phyloP scores from a whole-genome alignment of 129 eudicot species.

The Logfia minima region DNA sequence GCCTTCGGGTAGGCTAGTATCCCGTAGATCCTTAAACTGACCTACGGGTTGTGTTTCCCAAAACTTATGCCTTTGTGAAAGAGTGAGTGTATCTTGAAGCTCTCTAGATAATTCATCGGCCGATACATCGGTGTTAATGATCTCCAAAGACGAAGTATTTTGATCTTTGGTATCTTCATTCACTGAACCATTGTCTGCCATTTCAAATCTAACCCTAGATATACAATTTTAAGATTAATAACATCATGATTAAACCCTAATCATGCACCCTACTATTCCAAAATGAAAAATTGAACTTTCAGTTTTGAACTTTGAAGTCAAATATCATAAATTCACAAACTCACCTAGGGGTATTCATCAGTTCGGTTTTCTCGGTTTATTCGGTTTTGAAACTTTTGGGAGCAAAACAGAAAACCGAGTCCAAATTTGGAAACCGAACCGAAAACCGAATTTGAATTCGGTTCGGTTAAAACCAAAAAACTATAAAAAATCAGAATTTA shows the following conservation, averaged over 20 bases:
- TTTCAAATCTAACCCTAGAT: constrained; percentile 24
- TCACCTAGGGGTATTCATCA: too few species aligned
- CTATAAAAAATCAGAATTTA: too few species aligned
- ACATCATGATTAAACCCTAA: background rate
- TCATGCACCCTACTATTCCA: too few species aligned
- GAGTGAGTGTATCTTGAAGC: constrained; percentile 52
- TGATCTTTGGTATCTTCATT: constrained; percentile 35
- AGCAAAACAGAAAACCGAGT: too few species aligned
- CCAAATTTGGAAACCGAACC: too few species aligned
- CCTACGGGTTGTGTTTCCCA: constrained; percentile 83
- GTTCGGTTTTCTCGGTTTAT: too few species aligned
- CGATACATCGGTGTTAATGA: constrained; percentile 27
- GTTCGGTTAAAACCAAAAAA: too few species aligned
- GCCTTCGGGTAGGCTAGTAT: constrained; percentile 52
- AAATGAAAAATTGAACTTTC: background rate
- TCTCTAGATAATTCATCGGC: constrained; percentile 41
- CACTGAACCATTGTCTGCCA: constrained; percentile 43
- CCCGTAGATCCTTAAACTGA: constrained; percentile 52
- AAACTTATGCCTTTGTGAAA: constrained; percentile 56
- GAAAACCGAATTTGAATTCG: too few species aligned
- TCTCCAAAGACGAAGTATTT: constrained; percentile 35
- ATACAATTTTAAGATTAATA: background rate
- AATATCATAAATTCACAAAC: too few species aligned
- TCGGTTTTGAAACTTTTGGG: too few species aligned
- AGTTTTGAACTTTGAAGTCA: background rate